Base-by-base conservation (phyloP, 345 rosid genomes). In the Balakata baccata region DNA sequence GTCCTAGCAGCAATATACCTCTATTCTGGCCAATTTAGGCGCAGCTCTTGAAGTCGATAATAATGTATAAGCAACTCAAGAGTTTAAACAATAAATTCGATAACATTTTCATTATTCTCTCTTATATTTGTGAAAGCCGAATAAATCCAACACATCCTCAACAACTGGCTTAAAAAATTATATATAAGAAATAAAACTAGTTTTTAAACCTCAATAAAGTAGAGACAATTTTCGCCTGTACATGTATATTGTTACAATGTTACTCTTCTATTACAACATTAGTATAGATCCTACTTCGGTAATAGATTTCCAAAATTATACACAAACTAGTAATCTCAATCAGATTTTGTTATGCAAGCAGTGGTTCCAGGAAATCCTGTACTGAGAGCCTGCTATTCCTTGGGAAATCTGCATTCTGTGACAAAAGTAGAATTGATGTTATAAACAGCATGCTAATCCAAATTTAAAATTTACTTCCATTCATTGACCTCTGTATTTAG, bases 401-500 rank as follows among this genome's bases (percentile, higher is more conserved):
- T 8, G 49, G 29, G 52, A 3, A 49, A 39, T 49, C 13, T 43
- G 17, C 51, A n/a, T 37, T 46, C 38, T 41, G 47, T 62, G 17
- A 61, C 49, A 1, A 59, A 43, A 47, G 18, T 9, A 61, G 18
- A 22, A 58, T 20, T 20, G 56, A 57, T 8, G 5, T 57, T 25
- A 41, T 45, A 71, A 23, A 43, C 25, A 58, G 17, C 45, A 14
- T 16, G 6, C 29, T 13, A 7, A 72, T 47, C 59, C 64, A 6
- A 61, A 29, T 22, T 49, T 11, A 72, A 72, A 18, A 13, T 46
- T 7, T 41, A 49, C 47, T 11, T 25, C 34, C 49, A 34, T 47
- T 45, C n/a, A 66, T 17, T 60, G 56, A 47, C 57, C 67, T 71
- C 23, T 45, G 46, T 10, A n/a, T 59, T 46, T 16, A 60, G 45